Conservation (phyloP, 768 basidiomycete genomes). For the Botryobasidium botryosum region DNA sequence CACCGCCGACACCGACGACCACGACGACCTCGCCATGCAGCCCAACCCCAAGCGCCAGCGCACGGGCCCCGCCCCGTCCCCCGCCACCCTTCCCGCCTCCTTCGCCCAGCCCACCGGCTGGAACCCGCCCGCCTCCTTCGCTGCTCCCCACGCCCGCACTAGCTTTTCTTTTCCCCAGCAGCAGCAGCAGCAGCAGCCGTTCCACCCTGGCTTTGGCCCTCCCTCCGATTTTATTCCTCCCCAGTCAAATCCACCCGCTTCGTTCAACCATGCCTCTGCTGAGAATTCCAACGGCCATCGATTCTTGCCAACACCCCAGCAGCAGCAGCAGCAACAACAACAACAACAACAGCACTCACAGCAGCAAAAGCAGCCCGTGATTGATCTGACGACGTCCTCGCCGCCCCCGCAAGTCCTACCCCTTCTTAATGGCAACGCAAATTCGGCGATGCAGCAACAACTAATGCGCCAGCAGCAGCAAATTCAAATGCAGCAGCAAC, state of each 20-base stretch:
- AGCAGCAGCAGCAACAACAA: conserved; percentile 2
- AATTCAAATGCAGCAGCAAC: conserved; percentile 2
- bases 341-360: conserved; percentile 18
- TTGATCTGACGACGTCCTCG: conserved; percentile 7
- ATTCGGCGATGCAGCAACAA: not conserved
- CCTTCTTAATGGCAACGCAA: not conserved
- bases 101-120: conserved; percentile 19
- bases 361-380: conserved; percentile 1
- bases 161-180: conserved; percentile 18
- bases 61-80: conserved; percentile 17
- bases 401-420: conserved; percentile 6
- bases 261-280: not conserved
- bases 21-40: conserved; percentile 22
- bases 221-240: too few relatives aligned
- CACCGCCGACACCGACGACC: conserved; percentile 50
- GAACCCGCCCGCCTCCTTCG: conserved; percentile 19
- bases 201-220: too few relatives aligned
- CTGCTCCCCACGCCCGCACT: conserved; percentile 16
- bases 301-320: not conserved
- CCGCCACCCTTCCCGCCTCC: conserved; percentile 14
- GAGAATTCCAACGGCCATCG: not conserved
- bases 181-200: conserved; percentile 7
- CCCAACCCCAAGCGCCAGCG: conserved; percentile 27
- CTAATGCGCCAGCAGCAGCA: not conserved
- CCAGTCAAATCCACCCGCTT: not conserved